A percentile compares a stretch with the other conserved stretches of the same genome.
Evolutionary conservation across 1,139 yeast genomes (phyloP).

Genomic region (Geotrichum citri-aurantii): DNA sequence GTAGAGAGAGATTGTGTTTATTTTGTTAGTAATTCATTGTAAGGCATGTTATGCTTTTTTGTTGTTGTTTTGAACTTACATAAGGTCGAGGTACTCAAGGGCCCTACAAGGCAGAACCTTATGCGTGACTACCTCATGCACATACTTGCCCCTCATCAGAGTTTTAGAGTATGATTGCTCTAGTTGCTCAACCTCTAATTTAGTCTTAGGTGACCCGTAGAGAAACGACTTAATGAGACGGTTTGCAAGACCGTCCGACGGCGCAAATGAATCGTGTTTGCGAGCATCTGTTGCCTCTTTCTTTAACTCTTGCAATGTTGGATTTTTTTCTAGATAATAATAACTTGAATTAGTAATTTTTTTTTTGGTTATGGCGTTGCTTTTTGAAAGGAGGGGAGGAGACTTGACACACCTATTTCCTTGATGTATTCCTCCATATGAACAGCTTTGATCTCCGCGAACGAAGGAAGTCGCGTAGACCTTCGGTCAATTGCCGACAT

Average conservation of each 20-base stretch:
- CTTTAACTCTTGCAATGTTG: conserved; percentile 20
- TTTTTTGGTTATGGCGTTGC: not conserved
- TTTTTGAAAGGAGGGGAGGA: not conserved
- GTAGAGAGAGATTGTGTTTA: too few relatives aligned
- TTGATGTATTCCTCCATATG: conserved; percentile 31
- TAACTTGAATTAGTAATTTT: not conserved
- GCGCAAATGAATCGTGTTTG: conserved; percentile 17
- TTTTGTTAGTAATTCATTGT: not conserved
- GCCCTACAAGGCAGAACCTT: conserved; percentile 36
- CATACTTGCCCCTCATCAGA: conserved; percentile 40
- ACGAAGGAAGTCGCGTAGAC: conserved; percentile 31
- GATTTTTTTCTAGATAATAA: conserved; percentile 7
- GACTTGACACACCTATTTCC: conserved; percentile 18
- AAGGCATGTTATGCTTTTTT: not conserved
- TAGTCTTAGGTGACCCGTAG: conserved; percentile 36
- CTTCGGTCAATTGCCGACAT: not conserved
- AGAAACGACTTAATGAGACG: conserved; percentile 36
- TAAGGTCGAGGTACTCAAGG: conserved; percentile 36
- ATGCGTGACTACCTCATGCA: conserved; percentile 40
- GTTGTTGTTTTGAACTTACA: conserved; percentile 20
- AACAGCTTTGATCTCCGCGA: conserved; percentile 33
- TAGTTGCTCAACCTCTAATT: conserved; percentile 34
- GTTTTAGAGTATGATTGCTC: conserved; percentile 37
- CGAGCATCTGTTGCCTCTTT: conserved; percentile 19
- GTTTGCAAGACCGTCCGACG: conserved; percentile 13